These are phyloP conservation scores for Coprinellus micaceus DNA, from an alignment of 768 basidiomycete genomes.

Conservation along the genomic window DNA sequence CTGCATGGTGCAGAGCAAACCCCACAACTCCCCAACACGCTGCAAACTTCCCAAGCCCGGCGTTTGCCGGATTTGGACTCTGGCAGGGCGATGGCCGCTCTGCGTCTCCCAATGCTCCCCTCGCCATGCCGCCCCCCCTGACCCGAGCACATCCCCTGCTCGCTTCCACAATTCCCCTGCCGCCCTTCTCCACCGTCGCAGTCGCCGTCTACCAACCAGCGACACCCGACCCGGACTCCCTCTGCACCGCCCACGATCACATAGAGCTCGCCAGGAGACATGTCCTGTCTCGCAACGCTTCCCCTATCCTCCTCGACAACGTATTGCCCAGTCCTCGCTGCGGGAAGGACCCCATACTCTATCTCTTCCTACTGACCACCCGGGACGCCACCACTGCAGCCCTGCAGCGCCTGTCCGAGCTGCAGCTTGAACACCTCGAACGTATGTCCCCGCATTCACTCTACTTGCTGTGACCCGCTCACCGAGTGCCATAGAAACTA, in stretches of 20 bases:
- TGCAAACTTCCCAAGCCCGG: slow-evolving; percentile 16
- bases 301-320: slow-evolving; percentile 42
- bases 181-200: slow-evolving; percentile 37
- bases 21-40: slow-evolving; percentile 1
- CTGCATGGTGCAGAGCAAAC: slow-evolving; percentile 38
- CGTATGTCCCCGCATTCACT: slow-evolving; percentile 14
- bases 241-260: slow-evolving; percentile 29
- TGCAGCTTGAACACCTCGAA: neutral
- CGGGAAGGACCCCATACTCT: slow-evolving; percentile 41
- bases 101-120: neutral
- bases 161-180: slow-evolving; percentile 35
- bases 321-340: slow-evolving; percentile 51
- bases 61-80: slow-evolving; percentile 16
- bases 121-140: neutral
- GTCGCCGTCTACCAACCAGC: slow-evolving; percentile 39
- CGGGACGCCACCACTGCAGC: slow-evolving; percentile 4
- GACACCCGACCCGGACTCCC: slow-evolving; percentile 12
- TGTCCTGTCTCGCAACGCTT: slow-evolving; percentile 37
- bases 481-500: slow-evolving; percentile 13
- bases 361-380: slow-evolving; percentile 55
- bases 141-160: slow-evolving; percentile 8
- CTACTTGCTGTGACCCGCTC: slow-evolving; percentile 5
- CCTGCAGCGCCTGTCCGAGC: neutral
- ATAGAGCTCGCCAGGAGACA: slow-evolving; percentile 56
- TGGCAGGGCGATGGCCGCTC: neutral